Conservation (phyloP, 2,329 filamentous ascomycete genomes). For the Exophiala aquamarina region DNA sequence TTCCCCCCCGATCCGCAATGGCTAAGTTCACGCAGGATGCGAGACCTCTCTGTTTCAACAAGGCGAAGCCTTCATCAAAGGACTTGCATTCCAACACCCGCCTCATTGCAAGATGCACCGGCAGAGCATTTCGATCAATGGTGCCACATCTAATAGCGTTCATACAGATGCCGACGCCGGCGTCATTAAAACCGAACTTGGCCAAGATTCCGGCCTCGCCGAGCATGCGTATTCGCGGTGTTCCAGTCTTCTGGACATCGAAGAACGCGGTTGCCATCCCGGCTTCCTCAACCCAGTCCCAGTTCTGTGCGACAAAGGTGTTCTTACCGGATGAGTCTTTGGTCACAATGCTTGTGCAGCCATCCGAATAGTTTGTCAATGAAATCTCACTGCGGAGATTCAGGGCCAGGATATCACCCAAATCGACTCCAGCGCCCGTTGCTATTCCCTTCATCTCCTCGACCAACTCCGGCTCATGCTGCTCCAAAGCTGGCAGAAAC, state of each 20-base stretch:
- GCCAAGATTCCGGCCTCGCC: constrained; percentile 59
- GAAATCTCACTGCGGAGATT: constrained; percentile 61
- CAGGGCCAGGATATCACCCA: constrained; percentile 55
- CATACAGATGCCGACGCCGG: constrained; percentile 59
- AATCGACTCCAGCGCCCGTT: constrained; percentile 45
- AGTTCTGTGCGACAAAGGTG: constrained; percentile 54
- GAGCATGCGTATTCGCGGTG: constrained; percentile 52
- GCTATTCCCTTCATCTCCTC: constrained; percentile 49
- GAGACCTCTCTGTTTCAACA: constrained; percentile 2
- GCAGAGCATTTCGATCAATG: constrained; percentile 52
- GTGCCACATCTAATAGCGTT: constrained; percentile 63
- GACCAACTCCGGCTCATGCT: constrained; percentile 28
- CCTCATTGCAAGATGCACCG: constrained; percentile 62
- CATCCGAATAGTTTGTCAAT: constrained; percentile 50
- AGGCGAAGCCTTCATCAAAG: constrained; percentile 41
- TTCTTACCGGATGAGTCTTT: constrained; percentile 32
- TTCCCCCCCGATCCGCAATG: constrained; percentile 4
- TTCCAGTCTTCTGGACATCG: constrained; percentile 54
- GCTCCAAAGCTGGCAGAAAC: constrained; percentile 40
- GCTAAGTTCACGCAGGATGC: constrained; percentile 5
- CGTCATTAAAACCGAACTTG: constrained; percentile 64
- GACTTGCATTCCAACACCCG: constrained; percentile 54
- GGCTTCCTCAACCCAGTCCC: constrained; percentile 51
- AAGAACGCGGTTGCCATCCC: no score
- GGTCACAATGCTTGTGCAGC: constrained; percentile 57